Evolutionary conservation across 345 rosid species (phyloP).

Genomic region (Noccaea caerulescens): DNA sequence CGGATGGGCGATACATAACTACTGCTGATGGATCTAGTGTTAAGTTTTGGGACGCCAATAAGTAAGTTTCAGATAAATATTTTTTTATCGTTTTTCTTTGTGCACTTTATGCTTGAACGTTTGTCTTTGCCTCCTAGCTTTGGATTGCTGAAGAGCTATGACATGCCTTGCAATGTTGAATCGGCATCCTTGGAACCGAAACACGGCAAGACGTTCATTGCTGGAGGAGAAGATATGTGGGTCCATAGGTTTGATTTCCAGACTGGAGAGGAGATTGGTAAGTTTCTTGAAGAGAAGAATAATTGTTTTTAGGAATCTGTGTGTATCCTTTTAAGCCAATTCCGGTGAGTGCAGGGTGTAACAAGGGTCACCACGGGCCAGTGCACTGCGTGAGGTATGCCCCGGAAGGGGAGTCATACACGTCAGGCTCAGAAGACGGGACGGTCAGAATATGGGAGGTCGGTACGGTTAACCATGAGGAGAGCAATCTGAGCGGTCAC

Average conservation of each 20-base stretch:
- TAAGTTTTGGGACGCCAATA: conserved; percentile 97
- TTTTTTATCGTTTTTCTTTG: conserved; percentile 1
- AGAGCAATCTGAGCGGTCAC: conserved; percentile 44
- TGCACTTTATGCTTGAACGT: conserved; percentile 20
- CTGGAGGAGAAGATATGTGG: conserved; percentile 82
- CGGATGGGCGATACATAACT: conserved; percentile 88
- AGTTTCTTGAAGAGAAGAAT: conserved; percentile 17
- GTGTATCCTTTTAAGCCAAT: conserved; percentile 19
- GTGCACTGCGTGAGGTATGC: conserved; percentile 92
- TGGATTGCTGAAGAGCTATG: conserved; percentile 86
- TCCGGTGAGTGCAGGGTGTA: conserved; percentile 68
- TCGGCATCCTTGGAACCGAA: conserved; percentile 77
- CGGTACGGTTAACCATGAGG: conserved; percentile 48
- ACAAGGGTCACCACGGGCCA: conserved; percentile 99
- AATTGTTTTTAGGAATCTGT: conserved; percentile 7
- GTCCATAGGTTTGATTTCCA: conserved; percentile 67
- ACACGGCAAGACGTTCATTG: conserved; percentile 57
- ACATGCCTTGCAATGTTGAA: conserved; percentile 82
- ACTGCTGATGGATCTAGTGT: conserved; percentile 93
- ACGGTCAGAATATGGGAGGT: conserved; percentile 67
- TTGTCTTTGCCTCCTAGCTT: conserved; percentile 53
- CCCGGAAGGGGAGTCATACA: conserved; percentile 94
- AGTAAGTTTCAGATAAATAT: conserved; percentile 55
- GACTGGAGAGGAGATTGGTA: conserved; percentile 74
- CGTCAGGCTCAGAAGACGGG: conserved; percentile 99